Base-by-base conservation (phyloP, 495 filamentous ascomycete species). In the Astrocystis sublimbata region DNA sequence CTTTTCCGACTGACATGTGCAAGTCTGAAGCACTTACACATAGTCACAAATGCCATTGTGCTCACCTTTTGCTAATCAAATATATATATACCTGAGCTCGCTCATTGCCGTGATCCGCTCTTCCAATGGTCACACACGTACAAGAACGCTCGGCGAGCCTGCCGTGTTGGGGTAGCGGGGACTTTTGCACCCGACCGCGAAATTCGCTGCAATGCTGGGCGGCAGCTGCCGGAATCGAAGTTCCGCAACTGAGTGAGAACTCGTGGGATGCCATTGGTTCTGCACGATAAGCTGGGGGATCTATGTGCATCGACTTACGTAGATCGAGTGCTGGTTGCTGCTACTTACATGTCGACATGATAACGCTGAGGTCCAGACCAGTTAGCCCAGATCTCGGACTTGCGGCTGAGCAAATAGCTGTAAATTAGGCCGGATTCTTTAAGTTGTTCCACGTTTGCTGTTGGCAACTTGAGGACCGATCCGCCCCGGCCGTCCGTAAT, bases 91-190 rank as follows among this genome's bases (percentile, higher is more conserved):
- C 15, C 15, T 35, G n/a, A n/a, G n/a, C n/a, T n/a, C n/a, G n/a
- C 24, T 24, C 24, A 30, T 47, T 24, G 23, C 45, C n/a, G n/a
- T n/a, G n/a, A n/a, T n/a, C n/a, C n/a, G 9, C 28, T 23, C 28
- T 30, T 30, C n/a, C 9, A 30, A 30, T 33, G 30, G 17, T 51
- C 9, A 13, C 28, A 28, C 28, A 28, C 9, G 23, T 47, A 28
- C 28, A 28, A 47, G 23, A n/a, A 15, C 4, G 36, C 24, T 55
- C 4, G 52, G 12, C 19, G 13, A 42, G 24, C 52, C 36, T 28
- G 19, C n/a, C n/a, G n/a, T n/a, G 23, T 55, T 30, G 36, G 52
- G 42, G 52, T 30, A n/a, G 52, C 36, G 52, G 52, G 49, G 52
- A 30, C 52, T 42, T 55, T 41, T 41, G 21, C 23, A 15, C 4